A percentile compares a stretch with the other conserved stretches of the same genome.
Conservation (phyloP, 306 rosid species). For the Luffa aegyptiaca region DNA sequence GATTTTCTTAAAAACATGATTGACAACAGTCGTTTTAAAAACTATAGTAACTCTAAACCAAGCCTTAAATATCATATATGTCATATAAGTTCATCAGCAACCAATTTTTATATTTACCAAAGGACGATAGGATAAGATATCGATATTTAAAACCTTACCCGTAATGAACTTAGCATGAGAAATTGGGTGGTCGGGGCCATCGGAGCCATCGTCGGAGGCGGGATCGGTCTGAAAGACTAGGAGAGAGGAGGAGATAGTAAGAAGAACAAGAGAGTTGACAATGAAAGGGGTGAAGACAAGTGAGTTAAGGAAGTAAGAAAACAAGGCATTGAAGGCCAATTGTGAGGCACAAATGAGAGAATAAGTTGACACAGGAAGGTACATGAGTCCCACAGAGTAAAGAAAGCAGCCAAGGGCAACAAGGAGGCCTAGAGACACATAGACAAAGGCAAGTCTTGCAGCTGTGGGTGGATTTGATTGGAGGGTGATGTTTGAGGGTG, state of each 20-base stretch:
- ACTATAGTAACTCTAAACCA: too few species aligned
- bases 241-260: conserved; percentile 41
- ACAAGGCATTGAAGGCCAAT: conserved; percentile 45
- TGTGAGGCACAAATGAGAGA: conserved; percentile 41
- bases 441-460: conserved; percentile 10
- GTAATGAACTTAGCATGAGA: conserved; percentile 19
- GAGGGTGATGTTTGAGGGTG: background rate
- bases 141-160: background rate
- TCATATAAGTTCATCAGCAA: too few species aligned
- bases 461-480: conserved; percentile 6
- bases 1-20: too few species aligned
- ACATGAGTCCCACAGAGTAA: conserved; percentile 26
- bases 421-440: conserved; percentile 26
- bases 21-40: too few species aligned
- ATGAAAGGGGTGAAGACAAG: conserved; percentile 40
- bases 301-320: conserved; percentile 45
- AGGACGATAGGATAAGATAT: too few species aligned
- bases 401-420: conserved; percentile 20
- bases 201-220: background rate
- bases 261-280: conserved; percentile 39
- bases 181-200: background rate
- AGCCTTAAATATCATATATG: too few species aligned
- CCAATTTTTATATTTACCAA: too few species aligned
- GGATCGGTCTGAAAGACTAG: conserved; percentile 19
- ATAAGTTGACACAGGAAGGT: conserved; percentile 48